Conservation (phyloP, 2,329 filamentous ascomycete genomes). For the Curvularia lunata region DNA sequence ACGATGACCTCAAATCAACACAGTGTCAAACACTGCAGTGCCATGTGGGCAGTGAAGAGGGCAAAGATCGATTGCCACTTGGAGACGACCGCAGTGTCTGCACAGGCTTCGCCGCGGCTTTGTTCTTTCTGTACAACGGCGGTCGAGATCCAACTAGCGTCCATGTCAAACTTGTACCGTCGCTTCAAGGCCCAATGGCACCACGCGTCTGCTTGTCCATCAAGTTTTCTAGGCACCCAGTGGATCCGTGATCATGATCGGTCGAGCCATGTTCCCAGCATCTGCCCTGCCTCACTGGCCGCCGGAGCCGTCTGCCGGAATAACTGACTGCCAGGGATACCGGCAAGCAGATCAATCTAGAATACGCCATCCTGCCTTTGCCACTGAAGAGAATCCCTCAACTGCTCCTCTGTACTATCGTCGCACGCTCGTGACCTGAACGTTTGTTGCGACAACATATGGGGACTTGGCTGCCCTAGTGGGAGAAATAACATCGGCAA, state of each 20-base stretch:
- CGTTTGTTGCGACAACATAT: background rate
- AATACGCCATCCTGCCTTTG: constrained; percentile 2
- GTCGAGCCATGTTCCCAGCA: constrained; percentile 3
- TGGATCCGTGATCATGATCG: constrained; percentile 8
- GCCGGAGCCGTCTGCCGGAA: background rate
- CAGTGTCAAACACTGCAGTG: background rate
- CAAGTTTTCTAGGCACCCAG: constrained; percentile 5
- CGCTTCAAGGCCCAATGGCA: constrained; percentile 7
- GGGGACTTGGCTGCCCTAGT: constrained; percentile 5
- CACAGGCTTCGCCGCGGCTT: background rate
- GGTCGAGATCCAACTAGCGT: constrained; percentile 17
- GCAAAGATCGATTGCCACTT: background rate
- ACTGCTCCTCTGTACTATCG: background rate
- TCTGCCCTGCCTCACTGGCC: constrained; percentile 6
- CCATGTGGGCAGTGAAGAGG: background rate
- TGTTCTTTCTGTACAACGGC: background rate
- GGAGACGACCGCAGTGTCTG: background rate
- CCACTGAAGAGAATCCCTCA: constrained; percentile 6
- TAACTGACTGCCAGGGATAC: background rate
- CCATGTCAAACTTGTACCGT: constrained; percentile 8
- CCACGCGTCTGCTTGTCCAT: constrained; percentile 1
- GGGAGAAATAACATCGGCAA: background rate
- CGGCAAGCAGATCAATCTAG: background rate
- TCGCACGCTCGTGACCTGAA: background rate
- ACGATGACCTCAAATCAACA: background rate